Base-by-base conservation (phyloP, 73 alveolate species). In the Blepharisma japonicum region DNA sequence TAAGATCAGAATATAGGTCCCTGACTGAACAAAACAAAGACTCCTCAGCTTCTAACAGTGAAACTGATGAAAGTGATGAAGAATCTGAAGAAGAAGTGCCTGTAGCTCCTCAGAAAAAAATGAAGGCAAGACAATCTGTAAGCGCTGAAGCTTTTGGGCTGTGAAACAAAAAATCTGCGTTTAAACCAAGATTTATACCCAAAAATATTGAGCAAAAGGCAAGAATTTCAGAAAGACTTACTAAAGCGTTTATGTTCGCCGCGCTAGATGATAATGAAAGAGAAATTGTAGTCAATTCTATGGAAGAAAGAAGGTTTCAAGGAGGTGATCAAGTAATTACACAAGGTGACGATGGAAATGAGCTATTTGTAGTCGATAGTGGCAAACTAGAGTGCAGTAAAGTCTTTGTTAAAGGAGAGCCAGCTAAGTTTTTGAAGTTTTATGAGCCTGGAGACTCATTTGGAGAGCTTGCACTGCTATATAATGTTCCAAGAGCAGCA, bases 111-210 rank as follows among this genome's bases (percentile, higher is more conserved):
- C 39, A 14, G 14, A 61, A 61, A 61, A 32, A 32, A 32, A 32
- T 32, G 42, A 32, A 32, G 42, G 42, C 42, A 32, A 77, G 97
- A 55, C 91, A 91, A 39, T 89, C 95, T 61, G 98, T 86, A 53
- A 88, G 97, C 74, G 98, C 98, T 45, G 98, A 96, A 86, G 98
- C 96, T 7, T 96, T 81, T 77, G 99, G 99, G 47, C 81, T 66
- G 39, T 92, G 89, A 87, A 96, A 96, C 81, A 84, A 88, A 68
- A 92, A 91, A 78, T 93, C 89, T 54, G 96, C 84, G 50, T 92
- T 77, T 77, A 82, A 77, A 6, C 91, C 97, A 20, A 84, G 95
- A 83, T 89, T 83, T 6, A 87, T 90, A 56, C 87, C 79, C 8
- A 94, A 94, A 71, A 70, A 89, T 6, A 91, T 82, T 14, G 95